Conservation (phyloP, 179 eudicot genomes). For the Beta macrorhiza region DNA sequence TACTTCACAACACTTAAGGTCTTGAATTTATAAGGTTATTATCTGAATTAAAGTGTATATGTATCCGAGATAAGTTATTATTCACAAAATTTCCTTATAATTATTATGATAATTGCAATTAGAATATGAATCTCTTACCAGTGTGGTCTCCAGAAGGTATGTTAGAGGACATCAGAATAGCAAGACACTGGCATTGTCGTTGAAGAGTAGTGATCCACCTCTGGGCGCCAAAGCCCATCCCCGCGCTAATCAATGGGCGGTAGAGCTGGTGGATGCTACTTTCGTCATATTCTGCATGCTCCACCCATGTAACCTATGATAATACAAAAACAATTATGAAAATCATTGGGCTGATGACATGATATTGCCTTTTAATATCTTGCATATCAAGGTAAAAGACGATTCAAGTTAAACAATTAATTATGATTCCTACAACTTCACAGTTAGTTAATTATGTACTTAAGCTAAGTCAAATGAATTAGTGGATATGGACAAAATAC, state of each 20-base stretch:
- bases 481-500: slow-evolving; percentile 23
- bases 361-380: not conserved
- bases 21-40: too few relatives aligned
- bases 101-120: too few relatives aligned
- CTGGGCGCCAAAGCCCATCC: slow-evolving; percentile 94
- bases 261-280: slow-evolving; percentile 71
- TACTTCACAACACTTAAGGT: too few relatives aligned
- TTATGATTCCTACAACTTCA: not conserved
- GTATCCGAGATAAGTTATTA: too few relatives aligned
- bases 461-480: not conserved
- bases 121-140: slow-evolving; percentile 31
- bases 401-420: not conserved
- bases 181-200: slow-evolving; percentile 90
- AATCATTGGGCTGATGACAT: not conserved
- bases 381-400: not conserved
- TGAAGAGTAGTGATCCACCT: slow-evolving; percentile 90
- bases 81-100: too few relatives aligned
- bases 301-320: slow-evolving; percentile 93
- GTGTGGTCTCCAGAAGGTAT: slow-evolving; percentile 61
- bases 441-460: not conserved
- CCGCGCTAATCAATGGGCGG: slow-evolving; percentile 66
- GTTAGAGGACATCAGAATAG: slow-evolving; percentile 83
- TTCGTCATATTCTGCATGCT: slow-evolving; percentile 85
- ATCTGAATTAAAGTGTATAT: too few relatives aligned
- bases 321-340: not conserved